These are phyloP conservation scores for Phaeosphaeriaceae sp. DNA, from an alignment of 2,329 filamentous ascomycete genomes.

Conservation along the genomic window DNA sequence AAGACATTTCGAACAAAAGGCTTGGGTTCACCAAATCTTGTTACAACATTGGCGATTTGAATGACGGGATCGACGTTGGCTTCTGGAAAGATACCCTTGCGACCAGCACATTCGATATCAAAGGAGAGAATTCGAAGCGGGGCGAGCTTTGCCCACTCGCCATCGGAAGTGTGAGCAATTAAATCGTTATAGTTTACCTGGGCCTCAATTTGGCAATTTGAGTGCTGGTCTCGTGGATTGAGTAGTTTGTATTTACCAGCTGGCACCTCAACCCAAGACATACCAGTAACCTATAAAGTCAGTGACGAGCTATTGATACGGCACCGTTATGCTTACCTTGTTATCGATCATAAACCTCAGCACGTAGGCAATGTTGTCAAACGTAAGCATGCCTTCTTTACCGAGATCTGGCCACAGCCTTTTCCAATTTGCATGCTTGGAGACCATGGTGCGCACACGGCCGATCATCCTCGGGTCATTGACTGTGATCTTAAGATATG, in stretches of 20 bases:
- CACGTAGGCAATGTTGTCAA: slow-evolving; percentile 95
- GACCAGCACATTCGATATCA: slow-evolving; percentile 97
- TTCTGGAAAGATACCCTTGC: slow-evolving; percentile 97
- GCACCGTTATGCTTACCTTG: slow-evolving; percentile 60
- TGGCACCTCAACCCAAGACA: slow-evolving; percentile 95
- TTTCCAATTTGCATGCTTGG: slow-evolving; percentile 84
- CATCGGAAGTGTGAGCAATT: slow-evolving; percentile 84
- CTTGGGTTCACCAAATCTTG: slow-evolving; percentile 91
- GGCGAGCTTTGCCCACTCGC: slow-evolving; percentile 98
- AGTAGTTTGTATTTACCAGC: slow-evolving; percentile 75
- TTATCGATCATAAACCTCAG: slow-evolving; percentile 98
- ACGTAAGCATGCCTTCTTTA: slow-evolving; percentile 78
- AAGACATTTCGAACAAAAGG: slow-evolving; percentile 97
- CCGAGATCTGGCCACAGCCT: slow-evolving; percentile 72
- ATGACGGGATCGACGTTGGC: slow-evolving; percentile 92
- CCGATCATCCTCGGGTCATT: slow-evolving; percentile 86
- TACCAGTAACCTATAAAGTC: slow-evolving; percentile 73
- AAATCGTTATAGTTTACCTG: slow-evolving; percentile 81
- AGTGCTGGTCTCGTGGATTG: slow-evolving; percentile 71
- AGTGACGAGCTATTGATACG: neutral
- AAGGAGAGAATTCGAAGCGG: slow-evolving; percentile 92
- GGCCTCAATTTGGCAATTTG: slow-evolving; percentile 96
- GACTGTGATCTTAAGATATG: slow-evolving; percentile 92
- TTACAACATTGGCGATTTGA: slow-evolving; percentile 96
- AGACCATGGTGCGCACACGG: slow-evolving; percentile 76